phyloP scores from a whole-genome alignment of 2,329 filamentous ascomycete species.

The Raffaelea ambrosiae region DNA sequence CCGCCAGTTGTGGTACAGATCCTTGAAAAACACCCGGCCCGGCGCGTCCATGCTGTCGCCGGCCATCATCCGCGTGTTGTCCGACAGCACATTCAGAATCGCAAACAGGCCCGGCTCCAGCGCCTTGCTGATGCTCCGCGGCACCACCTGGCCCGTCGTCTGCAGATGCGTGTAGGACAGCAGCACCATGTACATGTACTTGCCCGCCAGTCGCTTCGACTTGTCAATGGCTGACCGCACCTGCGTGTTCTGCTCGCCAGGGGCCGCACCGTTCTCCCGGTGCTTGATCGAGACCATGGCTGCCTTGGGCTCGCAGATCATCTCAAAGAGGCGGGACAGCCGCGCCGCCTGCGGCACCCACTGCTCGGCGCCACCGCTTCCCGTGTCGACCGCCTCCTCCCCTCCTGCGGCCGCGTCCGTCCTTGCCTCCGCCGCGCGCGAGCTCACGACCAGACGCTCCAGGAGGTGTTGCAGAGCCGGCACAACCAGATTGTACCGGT shows the following conservation, averaged over 20 bases:
- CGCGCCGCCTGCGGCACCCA: slow-evolving; percentile 36
- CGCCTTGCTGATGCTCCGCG: slow-evolving; percentile 41
- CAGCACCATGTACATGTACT: slow-evolving; percentile 53
- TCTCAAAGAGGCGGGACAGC: slow-evolving; percentile 21
- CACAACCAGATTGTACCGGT: slow-evolving; percentile 52
- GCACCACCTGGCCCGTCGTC: slow-evolving; percentile 40
- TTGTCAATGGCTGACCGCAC: slow-evolving; percentile 53
- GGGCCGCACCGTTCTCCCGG: background rate
- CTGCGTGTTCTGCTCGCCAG: slow-evolving; percentile 4
- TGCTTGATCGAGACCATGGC: slow-evolving; percentile 36
- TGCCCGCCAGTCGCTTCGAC: slow-evolving; percentile 52
- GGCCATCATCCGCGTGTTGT: slow-evolving; percentile 45
- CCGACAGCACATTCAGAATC: slow-evolving; percentile 48
- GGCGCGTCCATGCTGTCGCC: slow-evolving; percentile 52
- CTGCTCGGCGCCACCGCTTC: background rate
- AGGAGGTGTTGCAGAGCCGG: slow-evolving; percentile 48
- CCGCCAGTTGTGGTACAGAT: slow-evolving; percentile 50
- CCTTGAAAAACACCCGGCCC: slow-evolving; percentile 49
- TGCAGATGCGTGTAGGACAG: slow-evolving; percentile 54
- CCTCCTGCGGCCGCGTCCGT: slow-evolving; percentile 20
- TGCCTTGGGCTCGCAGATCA: slow-evolving; percentile 45
- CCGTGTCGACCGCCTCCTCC: background rate
- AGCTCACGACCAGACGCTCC: slow-evolving; percentile 32
- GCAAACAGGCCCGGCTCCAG: slow-evolving; percentile 51
- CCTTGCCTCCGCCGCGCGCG: too few species aligned